Conservation (phyloP, 305 asterid species). For the Withania somnifera region DNA sequence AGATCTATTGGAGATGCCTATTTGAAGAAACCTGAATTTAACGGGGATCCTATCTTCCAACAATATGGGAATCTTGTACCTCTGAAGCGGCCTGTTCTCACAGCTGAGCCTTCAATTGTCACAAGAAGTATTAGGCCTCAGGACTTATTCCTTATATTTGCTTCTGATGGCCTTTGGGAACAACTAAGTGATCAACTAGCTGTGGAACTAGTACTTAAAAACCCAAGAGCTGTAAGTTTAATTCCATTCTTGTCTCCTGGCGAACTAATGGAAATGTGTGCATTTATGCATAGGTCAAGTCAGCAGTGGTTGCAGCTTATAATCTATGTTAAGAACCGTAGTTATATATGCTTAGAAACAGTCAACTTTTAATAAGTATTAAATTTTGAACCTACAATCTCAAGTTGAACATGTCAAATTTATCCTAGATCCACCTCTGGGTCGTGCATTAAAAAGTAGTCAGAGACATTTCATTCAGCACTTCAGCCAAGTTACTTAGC, state of each 20-base stretch:
- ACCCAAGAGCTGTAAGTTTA: constrained; percentile 77
- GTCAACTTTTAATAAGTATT: background rate
- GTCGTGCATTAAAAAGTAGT: background rate
- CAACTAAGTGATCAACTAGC: constrained; percentile 74
- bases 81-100: constrained; percentile 61
- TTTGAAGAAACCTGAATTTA: constrained; percentile 80
- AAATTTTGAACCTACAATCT: background rate
- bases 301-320: background rate
- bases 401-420: background rate
- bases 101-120: constrained; percentile 87
- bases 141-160: constrained; percentile 77
- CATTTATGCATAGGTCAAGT: background rate
- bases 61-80: constrained; percentile 53
- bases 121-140: constrained; percentile 66
- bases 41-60: constrained; percentile 62
- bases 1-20: constrained; percentile 93
- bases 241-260: background rate
- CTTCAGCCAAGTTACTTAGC: background rate
- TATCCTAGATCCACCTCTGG: background rate
- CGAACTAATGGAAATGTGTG: background rate
- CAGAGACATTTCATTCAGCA: background rate
- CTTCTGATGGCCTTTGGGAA: constrained; percentile 99
- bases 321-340: background rate
- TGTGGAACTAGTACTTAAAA: constrained; percentile 61
- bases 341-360: background rate